Conservation (phyloP, 78 protist genomes). For the Diacronema lutheri region DNA sequence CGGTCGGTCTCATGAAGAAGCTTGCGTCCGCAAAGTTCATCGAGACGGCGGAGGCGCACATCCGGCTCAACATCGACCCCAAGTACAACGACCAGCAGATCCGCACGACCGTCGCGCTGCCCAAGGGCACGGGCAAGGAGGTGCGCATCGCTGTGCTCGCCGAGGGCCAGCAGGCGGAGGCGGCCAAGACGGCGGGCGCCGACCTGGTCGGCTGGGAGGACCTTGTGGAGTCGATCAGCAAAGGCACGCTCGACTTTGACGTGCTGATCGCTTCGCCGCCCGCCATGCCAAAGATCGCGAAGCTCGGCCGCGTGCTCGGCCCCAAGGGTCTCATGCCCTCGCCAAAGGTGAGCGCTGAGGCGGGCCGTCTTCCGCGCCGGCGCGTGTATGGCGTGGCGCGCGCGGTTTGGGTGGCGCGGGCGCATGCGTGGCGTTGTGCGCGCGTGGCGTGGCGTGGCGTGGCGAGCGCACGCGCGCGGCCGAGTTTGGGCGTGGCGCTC, state of each 20-base stretch:
- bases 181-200: conserved; percentile 24
- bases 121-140: conserved; percentile 40
- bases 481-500: too few species aligned
- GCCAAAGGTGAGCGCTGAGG: too few species aligned
- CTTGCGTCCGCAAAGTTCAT: conserved; percentile 18
- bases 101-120: conserved; percentile 42
- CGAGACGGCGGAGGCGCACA: conserved; percentile 35
- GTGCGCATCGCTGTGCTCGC: conserved; percentile 27
- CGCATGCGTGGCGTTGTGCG: too few species aligned
- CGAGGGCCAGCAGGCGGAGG: neutral
- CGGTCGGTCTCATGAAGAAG: conserved; percentile 21
- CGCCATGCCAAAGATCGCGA: conserved; percentile 32
- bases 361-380: too few species aligned
- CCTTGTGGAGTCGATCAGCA: conserved; percentile 12
- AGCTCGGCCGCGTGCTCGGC: conserved; percentile 31
- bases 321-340: conserved; percentile 44
- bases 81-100: conserved; percentile 35
- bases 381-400: too few species aligned
- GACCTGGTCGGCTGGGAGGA: conserved; percentile 31
- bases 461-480: too few species aligned
- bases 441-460: too few species aligned
- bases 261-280: conserved; percentile 34
- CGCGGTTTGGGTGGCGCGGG: too few species aligned
- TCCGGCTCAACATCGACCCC: neutral
- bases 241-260: conserved; percentile 22